phyloP scores from a whole-genome alignment of 2,329 filamentous ascomycete species.

The Ophiostoma australiae region DNA sequence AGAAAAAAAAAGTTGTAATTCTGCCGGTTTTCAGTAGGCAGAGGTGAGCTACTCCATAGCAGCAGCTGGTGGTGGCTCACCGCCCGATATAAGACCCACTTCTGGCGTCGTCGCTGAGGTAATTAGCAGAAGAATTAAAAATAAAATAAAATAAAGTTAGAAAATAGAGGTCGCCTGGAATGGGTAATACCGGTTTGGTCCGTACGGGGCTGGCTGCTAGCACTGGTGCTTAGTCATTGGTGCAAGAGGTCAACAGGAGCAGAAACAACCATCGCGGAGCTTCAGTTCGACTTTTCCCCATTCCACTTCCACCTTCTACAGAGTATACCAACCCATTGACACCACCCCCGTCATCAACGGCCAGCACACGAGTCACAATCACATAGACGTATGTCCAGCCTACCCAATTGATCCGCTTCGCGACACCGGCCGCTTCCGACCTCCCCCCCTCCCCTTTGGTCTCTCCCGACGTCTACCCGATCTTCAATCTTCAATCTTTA shows the following conservation, averaged over 20 bases:
- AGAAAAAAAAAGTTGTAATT: conserved; percentile 22
- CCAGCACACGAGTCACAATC: neutral
- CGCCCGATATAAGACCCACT: conserved; percentile 5
- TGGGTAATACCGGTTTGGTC: conserved; percentile 25
- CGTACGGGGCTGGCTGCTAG: conserved; percentile 10
- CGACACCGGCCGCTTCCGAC: neutral
- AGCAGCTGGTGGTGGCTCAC: conserved; percentile 1
- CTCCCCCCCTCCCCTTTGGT: too few relatives aligned
- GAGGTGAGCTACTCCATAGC: neutral
- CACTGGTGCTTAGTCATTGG: neutral
- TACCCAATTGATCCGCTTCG: neutral
- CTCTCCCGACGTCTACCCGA: neutral
- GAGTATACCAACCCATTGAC: neutral
- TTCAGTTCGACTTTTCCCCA: conserved; percentile 9
- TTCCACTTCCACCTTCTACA: neutral
- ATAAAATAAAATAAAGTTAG: neutral
- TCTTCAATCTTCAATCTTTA: neutral
- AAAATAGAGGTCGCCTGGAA: neutral
- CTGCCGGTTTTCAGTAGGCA: conserved; percentile 23
- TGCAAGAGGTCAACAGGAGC: neutral
- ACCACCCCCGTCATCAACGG: neutral
- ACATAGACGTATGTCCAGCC: neutral
- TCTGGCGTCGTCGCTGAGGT: neutral
- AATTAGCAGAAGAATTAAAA: neutral
- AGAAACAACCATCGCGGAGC: neutral